These are phyloP conservation scores for Pugionium dolabratum DNA, from an alignment of 345 rosid species.

Conservation along the genomic window DNA sequence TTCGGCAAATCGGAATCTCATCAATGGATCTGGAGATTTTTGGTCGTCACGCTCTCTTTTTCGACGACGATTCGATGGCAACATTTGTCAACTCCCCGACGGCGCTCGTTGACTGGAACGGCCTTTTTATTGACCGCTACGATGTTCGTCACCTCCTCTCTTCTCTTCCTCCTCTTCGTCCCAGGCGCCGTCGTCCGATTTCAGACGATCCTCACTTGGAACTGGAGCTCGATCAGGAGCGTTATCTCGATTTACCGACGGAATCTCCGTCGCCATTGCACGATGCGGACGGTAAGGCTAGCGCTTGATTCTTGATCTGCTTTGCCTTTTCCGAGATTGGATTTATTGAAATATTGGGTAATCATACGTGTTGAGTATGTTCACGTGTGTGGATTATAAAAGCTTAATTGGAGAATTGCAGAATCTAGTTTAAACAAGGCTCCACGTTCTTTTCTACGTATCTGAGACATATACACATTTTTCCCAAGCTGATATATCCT, in stretches of 20 bases:
- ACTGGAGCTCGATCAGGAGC: slow-evolving; percentile 71
- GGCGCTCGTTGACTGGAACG: slow-evolving; percentile 94
- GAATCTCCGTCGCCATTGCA: slow-evolving; percentile 43
- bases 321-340: slow-evolving; percentile 5
- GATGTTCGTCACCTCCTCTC: slow-evolving; percentile 97
- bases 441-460: no score
- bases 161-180: slow-evolving; percentile 73
- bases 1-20: no score
- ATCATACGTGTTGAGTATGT: background rate
- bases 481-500: no score
- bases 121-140: slow-evolving; percentile 89
- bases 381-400: slow-evolving; percentile 1
- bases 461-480: no score
- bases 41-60: slow-evolving; percentile 90
- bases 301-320: background rate
- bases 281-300: slow-evolving; percentile 49
- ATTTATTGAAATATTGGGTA: background rate
- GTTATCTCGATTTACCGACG: slow-evolving; percentile 66
- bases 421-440: background rate
- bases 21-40: slow-evolving; percentile 80
- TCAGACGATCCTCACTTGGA: slow-evolving; percentile 47
- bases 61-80: slow-evolving; percentile 88
- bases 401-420: background rate
- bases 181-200: slow-evolving; percentile 47
- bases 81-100: slow-evolving; percentile 73